A percentile compares a stretch with the other conserved stretches of the same genome.
These are phyloP conservation scores for Pestalotiopsis sp. DNA, from an alignment of 2,329 filamentous ascomycete species.

Conservation along the genomic window DNA sequence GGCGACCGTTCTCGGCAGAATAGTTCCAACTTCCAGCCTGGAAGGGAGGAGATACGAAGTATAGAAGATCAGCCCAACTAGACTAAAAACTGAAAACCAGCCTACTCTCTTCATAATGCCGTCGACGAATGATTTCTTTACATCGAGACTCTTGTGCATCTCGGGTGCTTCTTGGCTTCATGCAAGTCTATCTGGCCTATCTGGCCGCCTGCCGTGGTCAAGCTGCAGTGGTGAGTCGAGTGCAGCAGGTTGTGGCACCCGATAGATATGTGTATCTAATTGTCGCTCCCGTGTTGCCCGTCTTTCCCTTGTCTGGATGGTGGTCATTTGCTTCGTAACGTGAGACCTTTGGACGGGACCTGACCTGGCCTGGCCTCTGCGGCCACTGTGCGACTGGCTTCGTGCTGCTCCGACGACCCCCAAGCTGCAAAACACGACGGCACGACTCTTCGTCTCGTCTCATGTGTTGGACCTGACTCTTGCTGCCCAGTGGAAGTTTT, in stretches of 20 bases:
- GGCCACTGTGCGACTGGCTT: not conserved
- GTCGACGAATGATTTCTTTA: not conserved
- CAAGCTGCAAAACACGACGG: not conserved
- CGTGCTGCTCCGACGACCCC: not conserved
- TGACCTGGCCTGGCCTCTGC: not conserved
- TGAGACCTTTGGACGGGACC: not conserved
- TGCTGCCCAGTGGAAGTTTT: not conserved
- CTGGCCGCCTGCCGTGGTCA: not conserved
- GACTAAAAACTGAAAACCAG: not conserved
- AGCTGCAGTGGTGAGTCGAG: not conserved
- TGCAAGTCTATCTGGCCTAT: conserved; percentile 3
- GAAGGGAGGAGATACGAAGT: not conserved
- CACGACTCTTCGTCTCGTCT: not conserved
- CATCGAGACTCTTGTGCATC: not conserved
- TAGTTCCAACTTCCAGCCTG: not conserved
- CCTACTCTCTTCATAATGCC: not conserved
- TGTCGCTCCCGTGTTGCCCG: not conserved
- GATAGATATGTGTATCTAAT: not conserved
- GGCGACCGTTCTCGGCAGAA: not conserved
- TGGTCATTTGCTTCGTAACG: not conserved
- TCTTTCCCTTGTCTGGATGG: not conserved
- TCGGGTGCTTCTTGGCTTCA: conserved; percentile 4
- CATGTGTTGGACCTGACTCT: not conserved
- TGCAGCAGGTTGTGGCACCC: not conserved
- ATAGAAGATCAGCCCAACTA: not conserved